Base-by-base conservation (phyloP, 108 stramenopile genomes). In the Pseudonitzschia pungens region DNA sequence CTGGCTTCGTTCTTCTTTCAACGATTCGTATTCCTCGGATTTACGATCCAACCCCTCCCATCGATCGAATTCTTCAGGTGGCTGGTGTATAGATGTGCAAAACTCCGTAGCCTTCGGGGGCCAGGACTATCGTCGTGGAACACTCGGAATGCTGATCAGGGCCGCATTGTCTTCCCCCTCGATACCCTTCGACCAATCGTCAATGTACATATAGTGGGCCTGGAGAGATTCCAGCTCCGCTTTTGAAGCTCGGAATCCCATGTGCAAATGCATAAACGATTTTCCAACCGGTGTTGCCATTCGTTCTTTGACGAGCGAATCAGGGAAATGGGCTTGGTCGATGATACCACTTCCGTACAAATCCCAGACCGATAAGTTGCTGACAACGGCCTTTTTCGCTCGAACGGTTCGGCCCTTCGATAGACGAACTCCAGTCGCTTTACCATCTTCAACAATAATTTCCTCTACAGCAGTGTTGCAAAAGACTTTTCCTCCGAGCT, bases 121-220 rank as follows among this genome's bases (percentile, higher is more conserved):
- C 96, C 57, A 93, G 76, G n/a, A n/a, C 84, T 75, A 16, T 86
- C 81, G 75, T 96, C 96, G 58, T 94, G 91, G n/a, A 26, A 91
- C 89, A 4, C 90, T 93, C 8, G 96, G 92, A 45, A 96, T 92
- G 33, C 87, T 85, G 21, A 96, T 29, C 18, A 96, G 65, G n/a
- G 88, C 89, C 22, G 88, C 87, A 70, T 96, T 96, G 55, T 94
- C 92, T 72, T 92, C 82, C 36, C 78, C 89, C 29, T 87, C 83
- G 21, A 96, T 85, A 36, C 89, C 87, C 41, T 73, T 72, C 0
- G 64, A 43, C 93, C 93, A 95, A 69, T 92, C 90, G 57, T 86
- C 82, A 29, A 96, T 89, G 63, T 83, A 86, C 77, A 94, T 92
- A 75, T 94, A 93, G 73, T 96, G 96, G 20, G 88, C 89, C 68